Evolutionary conservation across 352 stramenopile genomes (phyloP).

Genomic region (Pythium rhizo-oryzae): DNA sequence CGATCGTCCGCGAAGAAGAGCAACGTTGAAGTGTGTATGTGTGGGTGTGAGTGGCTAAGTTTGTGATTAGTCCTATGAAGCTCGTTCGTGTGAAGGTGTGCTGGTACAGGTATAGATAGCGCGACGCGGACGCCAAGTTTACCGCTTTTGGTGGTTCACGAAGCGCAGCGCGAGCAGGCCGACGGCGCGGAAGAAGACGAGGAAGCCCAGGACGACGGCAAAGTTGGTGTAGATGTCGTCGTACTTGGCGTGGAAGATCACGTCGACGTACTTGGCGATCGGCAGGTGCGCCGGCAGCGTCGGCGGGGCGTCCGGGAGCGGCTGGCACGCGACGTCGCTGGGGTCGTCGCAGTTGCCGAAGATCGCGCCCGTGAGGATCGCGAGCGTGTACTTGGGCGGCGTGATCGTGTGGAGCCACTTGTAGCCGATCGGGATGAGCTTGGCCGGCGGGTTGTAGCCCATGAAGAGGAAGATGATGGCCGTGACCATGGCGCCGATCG

Average conservation of each 20-base stretch:
- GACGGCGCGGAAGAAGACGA: slow-evolving; percentile 36
- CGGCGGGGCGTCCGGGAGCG: slow-evolving; percentile 12
- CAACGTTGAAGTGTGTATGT: no score
- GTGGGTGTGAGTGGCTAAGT: no score
- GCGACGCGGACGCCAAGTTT: background rate
- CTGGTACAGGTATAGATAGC: no score
- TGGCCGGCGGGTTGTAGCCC: slow-evolving; percentile 36
- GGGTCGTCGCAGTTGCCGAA: slow-evolving; percentile 26
- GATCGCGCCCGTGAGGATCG: slow-evolving; percentile 15
- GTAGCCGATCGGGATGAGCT: slow-evolving; percentile 17
- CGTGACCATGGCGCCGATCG: slow-evolving; percentile 35
- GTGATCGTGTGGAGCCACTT: slow-evolving; percentile 22
- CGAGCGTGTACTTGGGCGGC: slow-evolving; percentile 23
- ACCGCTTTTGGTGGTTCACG: slow-evolving; percentile 42
- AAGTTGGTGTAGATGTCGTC: slow-evolving; percentile 34
- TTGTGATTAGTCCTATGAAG: no score
- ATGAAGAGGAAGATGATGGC: slow-evolving; percentile 45
- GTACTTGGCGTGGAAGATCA: slow-evolving; percentile 30
- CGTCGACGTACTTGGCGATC: slow-evolving; percentile 34
- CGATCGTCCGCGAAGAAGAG: no score
- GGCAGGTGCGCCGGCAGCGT: slow-evolving; percentile 15
- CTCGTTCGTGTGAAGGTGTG: no score
- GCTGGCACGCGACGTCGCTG: slow-evolving; percentile 28
- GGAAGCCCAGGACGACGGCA: slow-evolving; percentile 28
- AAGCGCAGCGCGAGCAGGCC: slow-evolving; percentile 36